These are phyloP conservation scores for Thermothelomyces thermophilus DNA, from an alignment of 2,329 filamentous ascomycete species.

Conservation along the genomic window DNA sequence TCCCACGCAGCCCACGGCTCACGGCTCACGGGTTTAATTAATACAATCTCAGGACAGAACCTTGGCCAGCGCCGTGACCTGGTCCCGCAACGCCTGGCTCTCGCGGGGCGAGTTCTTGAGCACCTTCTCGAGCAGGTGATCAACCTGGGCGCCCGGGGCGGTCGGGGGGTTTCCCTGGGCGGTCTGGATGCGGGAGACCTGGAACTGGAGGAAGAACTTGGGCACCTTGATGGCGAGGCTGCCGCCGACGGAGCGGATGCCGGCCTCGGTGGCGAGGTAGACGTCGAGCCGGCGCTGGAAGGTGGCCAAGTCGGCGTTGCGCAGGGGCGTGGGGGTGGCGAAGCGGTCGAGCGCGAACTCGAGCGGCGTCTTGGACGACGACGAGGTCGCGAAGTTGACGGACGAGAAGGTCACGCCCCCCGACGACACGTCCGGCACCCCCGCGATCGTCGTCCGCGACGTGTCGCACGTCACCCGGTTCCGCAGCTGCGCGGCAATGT, in stretches of 20 bases:
- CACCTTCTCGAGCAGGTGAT: constrained; percentile 53
- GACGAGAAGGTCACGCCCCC: constrained; percentile 44
- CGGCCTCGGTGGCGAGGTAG: constrained; percentile 55
- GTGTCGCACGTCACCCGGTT: constrained; percentile 43
- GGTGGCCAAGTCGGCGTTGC: constrained; percentile 40
- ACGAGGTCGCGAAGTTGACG: constrained; percentile 49
- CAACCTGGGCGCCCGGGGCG: constrained; percentile 46
- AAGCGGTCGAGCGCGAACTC: constrained; percentile 49
- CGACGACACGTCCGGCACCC: constrained; percentile 51
- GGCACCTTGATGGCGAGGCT: constrained; percentile 52
- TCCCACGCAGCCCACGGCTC: too few species aligned
- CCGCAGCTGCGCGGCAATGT: constrained; percentile 37
- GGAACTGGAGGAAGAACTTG: constrained; percentile 57
- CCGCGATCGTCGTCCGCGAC: constrained; percentile 41
- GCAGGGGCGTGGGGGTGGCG: constrained; percentile 44
- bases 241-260: constrained; percentile 47
- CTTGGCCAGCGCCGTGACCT: constrained; percentile 41
- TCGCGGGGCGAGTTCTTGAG: constrained; percentile 47
- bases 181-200: constrained; percentile 52
- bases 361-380: constrained; percentile 42
- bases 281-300: constrained; percentile 50
- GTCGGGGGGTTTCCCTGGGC: constrained; percentile 50
- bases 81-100: constrained; percentile 41
- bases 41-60: constrained; percentile 16
- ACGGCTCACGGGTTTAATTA: too few species aligned